phyloP scores from a whole-genome alignment of 345 rosid species.

The Acer campestre region DNA sequence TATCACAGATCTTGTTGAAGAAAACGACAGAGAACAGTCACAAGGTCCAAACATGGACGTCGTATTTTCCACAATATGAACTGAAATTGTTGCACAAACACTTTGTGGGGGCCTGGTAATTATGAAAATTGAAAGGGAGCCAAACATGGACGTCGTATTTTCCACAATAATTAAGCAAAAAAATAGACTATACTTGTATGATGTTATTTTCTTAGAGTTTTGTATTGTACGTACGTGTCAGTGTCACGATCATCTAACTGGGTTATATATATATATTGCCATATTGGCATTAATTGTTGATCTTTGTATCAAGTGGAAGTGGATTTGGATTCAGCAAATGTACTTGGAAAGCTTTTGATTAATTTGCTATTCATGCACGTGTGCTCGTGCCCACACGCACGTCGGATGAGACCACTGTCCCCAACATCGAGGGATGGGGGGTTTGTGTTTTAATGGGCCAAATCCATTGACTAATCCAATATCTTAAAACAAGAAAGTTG shows the following conservation, averaged over 20 bases:
- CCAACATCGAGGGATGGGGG: slow-evolving; percentile 25
- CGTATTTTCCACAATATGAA: too few species aligned
- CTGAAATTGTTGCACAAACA: not conserved
- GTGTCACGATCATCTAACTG: slow-evolving; percentile 22
- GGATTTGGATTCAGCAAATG: not conserved
- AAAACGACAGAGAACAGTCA: slow-evolving; percentile 1
- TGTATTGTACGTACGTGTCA: not conserved
- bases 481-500: slow-evolving; percentile 14
- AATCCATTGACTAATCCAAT: slow-evolving; percentile 19
- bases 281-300: too few species aligned
- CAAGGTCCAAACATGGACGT: not conserved
- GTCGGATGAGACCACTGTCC: not conserved
- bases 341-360: too few species aligned
- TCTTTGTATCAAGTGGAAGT: too few species aligned
- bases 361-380: not conserved
- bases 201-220: slow-evolving; percentile 1
- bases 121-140: not conserved
- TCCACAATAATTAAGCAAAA: not conserved
- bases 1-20: not conserved
- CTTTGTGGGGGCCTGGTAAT: not conserved
- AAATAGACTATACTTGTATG: slow-evolving; percentile 9
- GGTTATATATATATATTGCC: too few species aligned
- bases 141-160: not conserved
- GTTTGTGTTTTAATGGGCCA: slow-evolving; percentile 21
- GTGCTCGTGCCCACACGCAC: slow-evolving; percentile 24